Evolutionary conservation across 2,329 filamentous ascomycete genomes (phyloP).

Genomic region (Ophioceras dolichostomum): DNA sequence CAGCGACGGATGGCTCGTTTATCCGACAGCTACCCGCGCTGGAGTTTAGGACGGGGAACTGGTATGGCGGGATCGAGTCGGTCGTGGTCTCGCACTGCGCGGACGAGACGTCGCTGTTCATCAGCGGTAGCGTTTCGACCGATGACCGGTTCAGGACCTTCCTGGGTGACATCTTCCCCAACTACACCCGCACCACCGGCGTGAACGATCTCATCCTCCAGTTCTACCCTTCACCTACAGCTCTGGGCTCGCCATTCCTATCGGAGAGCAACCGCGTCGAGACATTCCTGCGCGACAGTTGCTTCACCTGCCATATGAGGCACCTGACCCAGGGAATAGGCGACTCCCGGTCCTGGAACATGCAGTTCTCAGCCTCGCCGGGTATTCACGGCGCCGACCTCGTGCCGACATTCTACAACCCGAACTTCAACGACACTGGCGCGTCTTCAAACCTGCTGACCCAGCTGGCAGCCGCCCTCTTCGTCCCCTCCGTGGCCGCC

Average conservation of each 20-base stretch:
- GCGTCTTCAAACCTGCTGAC: conserved; percentile 12
- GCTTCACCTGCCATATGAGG: conserved; percentile 22
- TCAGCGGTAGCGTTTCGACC: conserved; percentile 13
- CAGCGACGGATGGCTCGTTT: conserved; percentile 17
- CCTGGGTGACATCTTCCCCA: conserved; percentile 17
- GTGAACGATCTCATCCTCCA: conserved; percentile 14
- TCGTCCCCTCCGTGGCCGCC: conserved; percentile 17
- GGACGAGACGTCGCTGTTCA: conserved; percentile 17
- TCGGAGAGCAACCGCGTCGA: conserved; percentile 16
- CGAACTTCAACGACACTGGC: conserved; percentile 15
- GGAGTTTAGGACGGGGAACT: conserved; percentile 15
- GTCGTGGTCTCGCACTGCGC: conserved; percentile 18
- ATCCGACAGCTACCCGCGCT: conserved; percentile 18
- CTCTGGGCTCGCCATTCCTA: conserved; percentile 10
- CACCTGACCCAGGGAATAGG: conserved; percentile 23
- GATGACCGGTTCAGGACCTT: conserved; percentile 20
- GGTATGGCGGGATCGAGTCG: conserved; percentile 14
- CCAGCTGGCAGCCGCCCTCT: conserved; percentile 11
- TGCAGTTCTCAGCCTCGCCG: conserved; percentile 26
- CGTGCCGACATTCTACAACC: conserved; percentile 25
- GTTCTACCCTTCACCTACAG: conserved; percentile 13
- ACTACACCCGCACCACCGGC: conserved; percentile 15
- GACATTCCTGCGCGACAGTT: conserved; percentile 19
- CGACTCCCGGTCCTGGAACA: conserved; percentile 18
- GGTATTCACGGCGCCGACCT: conserved; percentile 27